Base-by-base conservation (phyloP, 352 stramenopile species). In the Phytophthora pseudosyringae region DNA sequence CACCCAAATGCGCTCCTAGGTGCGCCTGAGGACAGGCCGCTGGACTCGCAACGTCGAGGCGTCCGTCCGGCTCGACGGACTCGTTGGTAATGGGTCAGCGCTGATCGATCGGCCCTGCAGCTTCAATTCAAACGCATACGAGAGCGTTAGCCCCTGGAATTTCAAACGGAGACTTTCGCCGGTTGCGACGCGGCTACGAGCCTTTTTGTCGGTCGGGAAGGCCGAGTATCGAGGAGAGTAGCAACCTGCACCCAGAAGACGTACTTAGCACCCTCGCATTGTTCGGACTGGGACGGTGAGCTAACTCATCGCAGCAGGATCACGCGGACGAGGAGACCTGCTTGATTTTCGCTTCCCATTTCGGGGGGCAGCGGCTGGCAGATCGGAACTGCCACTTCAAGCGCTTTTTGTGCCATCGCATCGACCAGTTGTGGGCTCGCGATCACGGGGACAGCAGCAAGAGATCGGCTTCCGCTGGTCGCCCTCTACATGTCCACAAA, bases 51-150 rank as follows among this genome's bases (percentile, higher is more conserved):
- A 46, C 21, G 21, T 18, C 28, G 11, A 25, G n/a, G 26, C 52
- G 35, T 56, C 51, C 53, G 51, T 49, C 31, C 58, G 58, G 39
- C 44, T 51, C 9, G 16, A 21, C 51, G 15, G 11, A 29, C 28
- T 53, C 45, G 45, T 69, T 64, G 53, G 28, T 69, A 69, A 69
- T 64, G 60, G 60, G 46, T 64, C 26, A 13, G 10, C 52, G 39
- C 40, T 33, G 50, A 16, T 49, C 41, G 50, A 49, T 61, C 41
- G 18, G 33, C 47, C 46, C 15, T 16, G 18, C 3, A 28, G 16
- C 56, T 53, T 33, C 41, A 44, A 28, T 21, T 21, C 21, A 58
- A 59, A 48, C 29, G 44, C 26, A 26, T 59, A 31, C 31, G 10
- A 45, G 40, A 52, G 26, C 32, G 50, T 45, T 62, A 29, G 15